phyloP scores from a whole-genome alignment of 768 basidiomycete genomes.

The Panaeolus cyanescens region DNA sequence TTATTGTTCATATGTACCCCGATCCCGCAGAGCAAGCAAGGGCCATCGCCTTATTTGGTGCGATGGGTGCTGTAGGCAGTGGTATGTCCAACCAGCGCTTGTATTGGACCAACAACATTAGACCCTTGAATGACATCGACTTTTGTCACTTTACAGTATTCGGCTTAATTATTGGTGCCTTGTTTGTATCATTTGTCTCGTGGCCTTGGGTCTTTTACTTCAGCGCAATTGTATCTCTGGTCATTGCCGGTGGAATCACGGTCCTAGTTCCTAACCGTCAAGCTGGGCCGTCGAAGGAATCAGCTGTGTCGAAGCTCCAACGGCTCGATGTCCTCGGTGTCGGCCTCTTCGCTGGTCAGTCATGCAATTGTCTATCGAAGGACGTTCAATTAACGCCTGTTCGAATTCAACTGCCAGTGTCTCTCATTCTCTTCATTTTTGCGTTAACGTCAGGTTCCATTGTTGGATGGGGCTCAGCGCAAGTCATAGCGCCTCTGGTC shows the following conservation, averaged over 20 bases:
- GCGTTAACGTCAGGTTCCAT: slow-evolving; percentile 48
- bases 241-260: slow-evolving; percentile 30
- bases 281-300: not conserved
- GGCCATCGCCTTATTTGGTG: slow-evolving; percentile 49
- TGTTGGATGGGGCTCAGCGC: slow-evolving; percentile 47
- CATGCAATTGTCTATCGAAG: not conserved
- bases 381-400: not conserved
- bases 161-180: slow-evolving; percentile 45
- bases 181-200: slow-evolving; percentile 39
- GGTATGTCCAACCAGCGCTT: slow-evolving; percentile 23
- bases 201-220: slow-evolving; percentile 58
- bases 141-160: slow-evolving; percentile 26
- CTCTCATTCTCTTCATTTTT: slow-evolving; percentile 42
- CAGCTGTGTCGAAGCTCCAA: slow-evolving; percentile 18
- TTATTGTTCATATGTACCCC: slow-evolving; percentile 53
- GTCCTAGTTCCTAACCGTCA: slow-evolving; percentile 33
- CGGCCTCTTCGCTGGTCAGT: slow-evolving; percentile 34
- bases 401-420: slow-evolving; percentile 23
- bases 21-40: slow-evolving; percentile 46
- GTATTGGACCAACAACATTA: not conserved
- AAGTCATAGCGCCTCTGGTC: slow-evolving; percentile 47
- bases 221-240: slow-evolving; percentile 37
- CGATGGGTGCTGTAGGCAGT: slow-evolving; percentile 47
- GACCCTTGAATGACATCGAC: not conserved
- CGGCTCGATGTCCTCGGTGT: slow-evolving; percentile 41